A percentile compares a stretch with the other conserved stretches of the same genome.
These are phyloP conservation scores for Cyberlindnera mississippiensis DNA, from an alignment of 805 yeast species.

Conservation along the genomic window DNA sequence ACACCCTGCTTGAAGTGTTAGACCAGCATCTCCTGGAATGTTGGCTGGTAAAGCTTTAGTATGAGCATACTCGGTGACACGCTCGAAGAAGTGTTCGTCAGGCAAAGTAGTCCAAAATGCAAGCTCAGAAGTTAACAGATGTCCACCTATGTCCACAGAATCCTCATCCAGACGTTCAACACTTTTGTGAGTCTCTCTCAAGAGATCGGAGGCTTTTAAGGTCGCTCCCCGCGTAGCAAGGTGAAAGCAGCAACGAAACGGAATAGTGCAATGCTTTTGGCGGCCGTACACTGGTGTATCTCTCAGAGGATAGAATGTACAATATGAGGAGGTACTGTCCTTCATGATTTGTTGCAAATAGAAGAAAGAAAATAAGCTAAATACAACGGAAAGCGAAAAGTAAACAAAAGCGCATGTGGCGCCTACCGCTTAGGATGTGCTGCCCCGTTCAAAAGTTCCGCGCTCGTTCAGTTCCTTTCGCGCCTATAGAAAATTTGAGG, in stretches of 20 bases:
- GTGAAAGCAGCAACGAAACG: constrained; percentile 9
- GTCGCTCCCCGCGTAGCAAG: neutral
- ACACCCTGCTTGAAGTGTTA: constrained; percentile 1
- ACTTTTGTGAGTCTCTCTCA: neutral
- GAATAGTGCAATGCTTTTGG: constrained; percentile 6
- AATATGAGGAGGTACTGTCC: no score
- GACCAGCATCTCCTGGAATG: no score
- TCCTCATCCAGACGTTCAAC: no score
- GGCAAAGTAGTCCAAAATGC: constrained; percentile 2
- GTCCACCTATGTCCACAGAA: no score
- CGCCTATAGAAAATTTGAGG: constrained; percentile 8
- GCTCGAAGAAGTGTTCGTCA: constrained; percentile 5
- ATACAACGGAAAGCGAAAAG: neutral
- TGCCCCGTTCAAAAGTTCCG: neutral
- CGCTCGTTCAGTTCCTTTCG: no score
- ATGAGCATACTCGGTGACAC: constrained; percentile 9
- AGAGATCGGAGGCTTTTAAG: neutral
- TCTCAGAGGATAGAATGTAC: constrained; percentile 4
- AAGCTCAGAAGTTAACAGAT: neutral
- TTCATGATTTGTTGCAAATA: no score
- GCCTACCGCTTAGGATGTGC: neutral
- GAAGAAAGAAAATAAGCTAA: no score
- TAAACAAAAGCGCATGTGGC: constrained; percentile 3
- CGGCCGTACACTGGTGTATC: constrained; percentile 7
- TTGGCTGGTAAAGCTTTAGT: neutral